phyloP scores from a whole-genome alignment of 495 filamentous ascomycete genomes.

The Xylaria cubensis region DNA sequence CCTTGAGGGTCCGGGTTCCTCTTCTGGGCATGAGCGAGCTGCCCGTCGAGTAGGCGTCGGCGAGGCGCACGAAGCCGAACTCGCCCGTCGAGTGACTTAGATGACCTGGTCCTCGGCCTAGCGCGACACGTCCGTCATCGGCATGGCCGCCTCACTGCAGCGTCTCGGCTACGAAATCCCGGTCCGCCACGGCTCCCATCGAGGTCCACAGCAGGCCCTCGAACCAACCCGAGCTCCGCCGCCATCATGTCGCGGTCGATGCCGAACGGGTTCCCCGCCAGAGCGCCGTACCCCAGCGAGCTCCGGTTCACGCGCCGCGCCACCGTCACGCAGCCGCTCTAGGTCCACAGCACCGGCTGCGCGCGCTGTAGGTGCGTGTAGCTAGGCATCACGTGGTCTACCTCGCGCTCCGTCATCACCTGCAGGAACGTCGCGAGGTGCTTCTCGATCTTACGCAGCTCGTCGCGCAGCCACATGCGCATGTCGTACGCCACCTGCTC shows the following conservation, averaged over 20 bases:
- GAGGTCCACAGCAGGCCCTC: constrained; percentile 79
- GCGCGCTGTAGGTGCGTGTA: too few species aligned
- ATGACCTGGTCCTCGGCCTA: constrained; percentile 91
- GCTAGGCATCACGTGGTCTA: constrained; percentile 61
- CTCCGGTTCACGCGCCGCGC: too few species aligned
- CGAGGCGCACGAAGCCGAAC: constrained; percentile 81
- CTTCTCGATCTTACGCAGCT: constrained; percentile 74
- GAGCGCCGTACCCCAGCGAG: constrained; percentile 78
- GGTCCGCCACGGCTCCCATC: constrained; percentile 81
- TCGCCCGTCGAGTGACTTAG: constrained; percentile 72
- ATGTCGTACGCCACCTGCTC: constrained; percentile 95
- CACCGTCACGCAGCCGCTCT: too few species aligned
- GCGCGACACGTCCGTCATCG: constrained; percentile 83
- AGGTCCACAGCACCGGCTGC: too few species aligned
- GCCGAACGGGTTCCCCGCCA: constrained; percentile 88
- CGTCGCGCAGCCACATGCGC: constrained; percentile 86
- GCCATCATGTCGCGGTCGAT: constrained; percentile 89
- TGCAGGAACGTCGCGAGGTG: constrained; percentile 73
- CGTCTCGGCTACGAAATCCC: constrained; percentile 88
- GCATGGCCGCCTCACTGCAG: constrained; percentile 84
- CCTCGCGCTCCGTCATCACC: constrained; percentile 72
- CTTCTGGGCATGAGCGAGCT: constrained; percentile 90
- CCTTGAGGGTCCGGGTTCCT: constrained; percentile 81
- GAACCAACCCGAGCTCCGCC: constrained; percentile 79
- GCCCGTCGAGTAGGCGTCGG: constrained; percentile 86